Percentiles rank a stretch among this genome's conserved stretches.
These are phyloP conservation scores for Paraurostyla sp. DNA, from an alignment of 73 alveolate genomes.

Conservation along the genomic window DNA sequence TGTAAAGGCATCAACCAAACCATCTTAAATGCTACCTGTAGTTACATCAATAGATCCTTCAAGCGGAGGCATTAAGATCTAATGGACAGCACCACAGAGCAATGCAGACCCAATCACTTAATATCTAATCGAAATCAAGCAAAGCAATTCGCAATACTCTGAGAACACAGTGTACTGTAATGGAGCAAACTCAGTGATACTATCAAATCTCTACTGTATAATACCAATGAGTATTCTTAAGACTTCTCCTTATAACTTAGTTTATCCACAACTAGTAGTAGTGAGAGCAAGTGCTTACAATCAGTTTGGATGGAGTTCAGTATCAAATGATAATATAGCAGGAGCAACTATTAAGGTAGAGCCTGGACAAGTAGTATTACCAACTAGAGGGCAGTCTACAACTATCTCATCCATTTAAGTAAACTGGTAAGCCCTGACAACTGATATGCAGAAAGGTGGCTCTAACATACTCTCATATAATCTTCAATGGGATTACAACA, in stretches of 20 bases:
- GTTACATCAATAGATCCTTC: constrained; percentile 63
- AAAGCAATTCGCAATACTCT: not conserved
- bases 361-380: not conserved
- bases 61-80: constrained; percentile 59
- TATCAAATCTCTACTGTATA: constrained; percentile 4
- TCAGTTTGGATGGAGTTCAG: constrained; percentile 34
- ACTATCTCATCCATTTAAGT: not conserved
- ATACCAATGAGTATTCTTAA: constrained; percentile 37
- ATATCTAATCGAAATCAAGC: constrained; percentile 45
- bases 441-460: not conserved
- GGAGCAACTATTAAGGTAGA: constrained; percentile 51
- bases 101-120: constrained; percentile 50
- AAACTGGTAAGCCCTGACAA: constrained; percentile 19
- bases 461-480: not conserved
- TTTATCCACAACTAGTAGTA: not conserved
- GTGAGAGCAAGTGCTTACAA: constrained; percentile 35
- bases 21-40: constrained; percentile 33
- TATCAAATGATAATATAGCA: constrained; percentile 23
- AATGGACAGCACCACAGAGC: constrained; percentile 42
- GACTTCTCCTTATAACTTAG: constrained; percentile 24
- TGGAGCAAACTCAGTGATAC: constrained; percentile 13
- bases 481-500: constrained; percentile 31
- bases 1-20: constrained; percentile 55
- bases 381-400: constrained; percentile 15
- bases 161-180: not conserved